Base-by-base conservation (phyloP, 805 yeast species). In the Wickerhamiella galacta region DNA sequence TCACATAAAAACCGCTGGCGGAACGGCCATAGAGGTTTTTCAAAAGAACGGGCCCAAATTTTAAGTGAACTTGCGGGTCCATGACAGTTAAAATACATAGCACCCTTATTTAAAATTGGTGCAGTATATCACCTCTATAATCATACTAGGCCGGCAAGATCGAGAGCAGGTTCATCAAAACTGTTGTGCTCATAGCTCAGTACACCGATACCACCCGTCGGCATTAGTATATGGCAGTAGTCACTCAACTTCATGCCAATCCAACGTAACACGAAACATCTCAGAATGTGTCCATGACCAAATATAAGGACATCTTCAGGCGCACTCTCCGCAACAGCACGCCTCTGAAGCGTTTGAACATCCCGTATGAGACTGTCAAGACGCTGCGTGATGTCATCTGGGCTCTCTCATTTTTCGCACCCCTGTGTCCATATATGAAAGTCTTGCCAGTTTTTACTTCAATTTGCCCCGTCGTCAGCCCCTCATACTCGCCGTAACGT, bases 401-500 rank as follows among this genome's bases (percentile, higher is more conserved):
- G 63, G 28, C 61, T 54, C 54, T 87, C 96, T 39, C 95, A 96
- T 42, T 72, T 73, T 51, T 81, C 94, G 56, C 95, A 87, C 3
- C 96, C 96, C 47, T 82, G 83, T 39, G 71, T 56, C 92, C 95
- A 85, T 51, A 87, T 83, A 93, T 69, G 42, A 70, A 54, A 41
- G 12, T 40, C 39, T 16, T 33, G 21, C 31, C 29, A 52, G 85
- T 82, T 46, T 85, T 70, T n/a, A 7, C 19, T 8, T 26, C 7
- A 8, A 16, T 16, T 7, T 15, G 17, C 8, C 8, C 28, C 5
- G 58, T 77, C 36, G 65, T 51, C 43, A 73, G 54, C 4, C 96
- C 96, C 61, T 87, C 96, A 53, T 87, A 87, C 49, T 80, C 90
- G 44, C 96, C 96, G 48, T 87, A 87, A 43, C 81, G 92, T 95